phyloP scores from a whole-genome alignment of 768 basidiomycete genomes.

The Russula emetica region DNA sequence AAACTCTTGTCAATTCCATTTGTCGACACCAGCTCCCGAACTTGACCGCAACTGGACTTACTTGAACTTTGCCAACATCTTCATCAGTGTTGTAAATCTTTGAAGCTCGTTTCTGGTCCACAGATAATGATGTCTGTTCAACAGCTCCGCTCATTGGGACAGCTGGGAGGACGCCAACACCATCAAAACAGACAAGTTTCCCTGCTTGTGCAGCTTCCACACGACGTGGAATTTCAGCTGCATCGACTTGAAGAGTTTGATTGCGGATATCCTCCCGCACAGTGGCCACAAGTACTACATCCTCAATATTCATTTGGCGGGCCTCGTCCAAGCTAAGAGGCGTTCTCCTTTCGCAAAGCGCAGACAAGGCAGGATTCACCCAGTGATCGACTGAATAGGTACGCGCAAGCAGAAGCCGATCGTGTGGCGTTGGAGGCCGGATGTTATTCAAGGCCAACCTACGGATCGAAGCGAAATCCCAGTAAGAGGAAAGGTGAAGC shows the following conservation, averaged over 20 bases:
- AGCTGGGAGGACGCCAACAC: neutral
- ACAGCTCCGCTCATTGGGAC: neutral
- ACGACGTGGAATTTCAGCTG: neutral
- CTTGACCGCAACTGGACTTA: too few relatives aligned
- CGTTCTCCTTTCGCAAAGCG: conserved; percentile 6
- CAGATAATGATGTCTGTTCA: neutral
- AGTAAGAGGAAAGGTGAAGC: conserved; percentile 32
- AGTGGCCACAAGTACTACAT: conserved; percentile 16
- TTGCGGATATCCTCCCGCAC: conserved; percentile 11
- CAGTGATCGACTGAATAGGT: conserved; percentile 9
- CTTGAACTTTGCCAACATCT: too few relatives aligned
- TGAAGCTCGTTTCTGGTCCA: too few relatives aligned
- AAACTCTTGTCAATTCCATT: too few relatives aligned
- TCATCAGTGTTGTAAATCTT: too few relatives aligned
- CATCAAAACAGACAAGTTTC: too few relatives aligned
- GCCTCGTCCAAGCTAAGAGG: conserved; percentile 18
- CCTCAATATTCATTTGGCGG: conserved; percentile 10
- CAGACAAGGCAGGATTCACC: conserved; percentile 15
- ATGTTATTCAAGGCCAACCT: conserved; percentile 2
- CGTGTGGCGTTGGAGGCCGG: neutral
- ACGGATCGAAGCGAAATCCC: conserved; percentile 32
- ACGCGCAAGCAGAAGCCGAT: conserved; percentile 16
- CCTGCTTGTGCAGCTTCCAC: neutral
- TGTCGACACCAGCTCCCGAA: too few relatives aligned
- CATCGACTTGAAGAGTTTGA: neutral